Conservation (phyloP, 192 early-diverging fungal species). For the Linnemannia exigua region DNA sequence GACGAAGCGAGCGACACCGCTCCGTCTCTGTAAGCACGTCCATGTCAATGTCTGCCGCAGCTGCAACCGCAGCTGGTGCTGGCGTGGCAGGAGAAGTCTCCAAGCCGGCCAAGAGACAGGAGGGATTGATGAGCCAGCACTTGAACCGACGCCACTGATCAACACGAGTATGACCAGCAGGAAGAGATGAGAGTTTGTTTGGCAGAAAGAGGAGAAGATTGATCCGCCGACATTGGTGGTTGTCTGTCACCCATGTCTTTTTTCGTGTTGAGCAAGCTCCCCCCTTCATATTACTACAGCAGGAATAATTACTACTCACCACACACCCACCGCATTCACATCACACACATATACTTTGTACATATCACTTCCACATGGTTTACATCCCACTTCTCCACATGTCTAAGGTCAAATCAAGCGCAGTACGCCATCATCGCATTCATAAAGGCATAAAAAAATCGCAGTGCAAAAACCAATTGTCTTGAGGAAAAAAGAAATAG, state of each 20-base stretch:
- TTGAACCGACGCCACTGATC: neutral
- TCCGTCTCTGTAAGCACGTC: neutral
- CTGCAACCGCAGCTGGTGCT: neutral
- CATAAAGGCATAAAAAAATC: neutral
- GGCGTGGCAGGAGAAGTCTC: neutral
- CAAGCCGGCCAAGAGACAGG: neutral
- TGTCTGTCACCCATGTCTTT: neutral
- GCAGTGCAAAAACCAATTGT: neutral
- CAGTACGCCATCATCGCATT: neutral
- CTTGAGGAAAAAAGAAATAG: neutral
- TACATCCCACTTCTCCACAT: neutral
- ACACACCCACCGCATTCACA: no score
- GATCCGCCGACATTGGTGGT: no score
- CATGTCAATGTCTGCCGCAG: no score
- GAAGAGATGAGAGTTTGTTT: neutral
- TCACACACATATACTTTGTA: neutral
- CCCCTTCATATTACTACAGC: neutral
- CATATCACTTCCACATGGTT: neutral
- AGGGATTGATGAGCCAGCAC: constrained; percentile 1
- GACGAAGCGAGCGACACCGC: neutral
- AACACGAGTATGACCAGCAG: neutral
- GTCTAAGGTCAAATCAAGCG: no score
- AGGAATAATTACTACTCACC: no score
- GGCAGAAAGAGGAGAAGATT: no score
- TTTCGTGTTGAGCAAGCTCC: no score